A percentile compares a stretch with the other conserved stretches of the same genome.
These are phyloP conservation scores for Gillenia trifoliata DNA, from an alignment of 306 rosid genomes.

Conservation along the genomic window DNA sequence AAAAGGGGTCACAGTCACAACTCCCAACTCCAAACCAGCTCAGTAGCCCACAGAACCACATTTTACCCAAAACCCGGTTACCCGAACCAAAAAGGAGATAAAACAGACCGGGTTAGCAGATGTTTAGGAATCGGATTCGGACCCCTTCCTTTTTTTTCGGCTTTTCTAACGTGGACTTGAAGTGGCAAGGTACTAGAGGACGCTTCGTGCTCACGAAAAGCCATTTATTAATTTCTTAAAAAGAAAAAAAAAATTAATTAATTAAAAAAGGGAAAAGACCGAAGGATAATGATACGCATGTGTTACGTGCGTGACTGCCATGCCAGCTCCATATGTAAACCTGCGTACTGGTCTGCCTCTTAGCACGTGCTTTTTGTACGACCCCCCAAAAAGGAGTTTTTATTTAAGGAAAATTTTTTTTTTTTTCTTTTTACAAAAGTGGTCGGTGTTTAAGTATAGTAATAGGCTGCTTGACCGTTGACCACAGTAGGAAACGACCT, in stretches of 20 bases:
- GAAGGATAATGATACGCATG: conserved; percentile 6
- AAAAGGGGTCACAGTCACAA: background rate
- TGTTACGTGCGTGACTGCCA: conserved; percentile 35
- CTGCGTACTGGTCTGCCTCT: conserved; percentile 37
- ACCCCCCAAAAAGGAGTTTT: conserved; percentile 8
- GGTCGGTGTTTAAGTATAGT: background rate
- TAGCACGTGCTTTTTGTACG: conserved; percentile 42
- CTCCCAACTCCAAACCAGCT: background rate
- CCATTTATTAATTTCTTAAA: background rate
- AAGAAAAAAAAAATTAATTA: background rate
- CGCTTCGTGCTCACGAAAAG: conserved; percentile 12
- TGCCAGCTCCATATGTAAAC: conserved; percentile 38
- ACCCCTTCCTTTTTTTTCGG: background rate
- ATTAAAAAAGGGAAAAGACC: background rate
- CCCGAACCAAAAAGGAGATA: background rate
- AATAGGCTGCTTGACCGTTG: conserved; percentile 11
- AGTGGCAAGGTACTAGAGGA: conserved; percentile 5
- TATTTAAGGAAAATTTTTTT: background rate
- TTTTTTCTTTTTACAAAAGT: background rate
- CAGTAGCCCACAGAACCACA: background rate
- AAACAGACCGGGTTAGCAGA: background rate
- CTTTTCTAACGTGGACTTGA: conserved; percentile 21
- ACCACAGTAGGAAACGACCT: background rate
- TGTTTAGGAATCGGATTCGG: background rate
- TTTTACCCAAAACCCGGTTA: background rate